Base-by-base conservation (phyloP, 768 basidiomycete species). In the Thelephora aurantiotincta region DNA sequence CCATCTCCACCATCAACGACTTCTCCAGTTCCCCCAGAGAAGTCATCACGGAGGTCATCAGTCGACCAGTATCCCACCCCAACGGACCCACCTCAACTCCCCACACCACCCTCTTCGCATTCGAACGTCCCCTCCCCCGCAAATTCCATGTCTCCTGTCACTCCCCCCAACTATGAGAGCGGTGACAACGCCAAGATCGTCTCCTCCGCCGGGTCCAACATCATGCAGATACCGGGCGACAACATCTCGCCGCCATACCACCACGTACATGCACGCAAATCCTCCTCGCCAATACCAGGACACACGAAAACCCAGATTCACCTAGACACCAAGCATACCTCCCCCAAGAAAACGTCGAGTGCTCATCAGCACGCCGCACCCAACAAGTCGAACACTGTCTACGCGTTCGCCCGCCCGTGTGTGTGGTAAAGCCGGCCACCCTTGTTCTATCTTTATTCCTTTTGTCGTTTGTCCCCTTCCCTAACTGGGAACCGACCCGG, bases 51-150 rank as follows among this genome's bases (percentile, higher is more conserved):
- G 11, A 3, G 48, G 44, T 5, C 44, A 49, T 20, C 58, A 52
- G 26, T 48, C 44, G 47, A 54, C 43, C 0, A 30, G 50, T 45
- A 53, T 53, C 36, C 16, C 49, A 35, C 58, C 43, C 56, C 55
- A 43, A 20, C 48, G n/a, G 49, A 52, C 26, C 50, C 54, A 33
- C 51, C 53, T 34, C 55, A 56, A 11, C 62, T 55, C 37, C 54
- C 60, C 46, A 65, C 62, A 34, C 63, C 62, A 13, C 56, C 59
- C 38, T 53, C 54, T 14, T 62, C 58, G 1, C 59, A 57, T 45
- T 62, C 60, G 22, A 55, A 51, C 5, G 58, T 58, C 35, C 59
- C 58, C 20, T 60, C 59, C 9, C 62, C 63, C 18, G 60, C 61
- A 22, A 57, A 59, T 14, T 56, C 59, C 35, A 58, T 49, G 1